These are phyloP conservation scores for Fraxinus americana DNA, from an alignment of 257 asterid genomes.

Conservation along the genomic window DNA sequence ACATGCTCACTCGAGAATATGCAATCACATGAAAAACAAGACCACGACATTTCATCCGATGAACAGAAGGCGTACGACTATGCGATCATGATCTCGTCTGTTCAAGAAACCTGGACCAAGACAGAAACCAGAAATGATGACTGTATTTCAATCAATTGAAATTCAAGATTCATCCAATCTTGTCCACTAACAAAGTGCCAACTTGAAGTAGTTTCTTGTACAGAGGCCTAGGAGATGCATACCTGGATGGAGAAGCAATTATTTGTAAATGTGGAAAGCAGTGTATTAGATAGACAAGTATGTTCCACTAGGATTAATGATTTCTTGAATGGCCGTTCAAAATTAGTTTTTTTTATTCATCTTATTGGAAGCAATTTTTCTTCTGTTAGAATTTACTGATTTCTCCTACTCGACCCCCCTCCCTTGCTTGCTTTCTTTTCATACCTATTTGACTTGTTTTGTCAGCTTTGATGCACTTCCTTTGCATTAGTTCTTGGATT, in stretches of 20 bases:
- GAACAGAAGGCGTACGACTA: no score
- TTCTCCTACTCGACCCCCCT: no score
- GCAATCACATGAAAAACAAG: no score
- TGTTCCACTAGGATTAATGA: conserved; percentile 13
- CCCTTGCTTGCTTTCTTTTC: no score
- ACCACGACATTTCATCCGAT: no score
- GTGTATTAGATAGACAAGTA: not conserved
- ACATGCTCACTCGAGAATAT: no score
- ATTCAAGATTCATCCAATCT: conserved; percentile 7
- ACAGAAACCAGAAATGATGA: conserved; percentile 18
- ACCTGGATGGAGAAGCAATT: conserved; percentile 23
- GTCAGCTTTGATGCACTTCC: not conserved
- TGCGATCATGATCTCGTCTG: no score
- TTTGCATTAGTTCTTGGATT: no score
- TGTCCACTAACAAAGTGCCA: conserved; percentile 16
- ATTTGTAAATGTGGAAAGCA: conserved; percentile 20
- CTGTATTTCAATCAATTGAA: conserved; percentile 16
- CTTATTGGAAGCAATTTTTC: not conserved
- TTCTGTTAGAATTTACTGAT: not conserved
- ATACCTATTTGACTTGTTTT: not conserved
- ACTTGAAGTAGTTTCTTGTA: conserved; percentile 7
- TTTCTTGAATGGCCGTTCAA: not conserved
- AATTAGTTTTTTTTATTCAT: not conserved
- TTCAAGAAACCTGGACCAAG: no score
- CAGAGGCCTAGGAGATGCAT: conserved; percentile 2